Percentiles rank a stretch among this genome's conserved stretches.
These are phyloP conservation scores for Spathaspora hagerdaliae DNA, from an alignment of 805 yeast species.

Conservation along the genomic window DNA sequence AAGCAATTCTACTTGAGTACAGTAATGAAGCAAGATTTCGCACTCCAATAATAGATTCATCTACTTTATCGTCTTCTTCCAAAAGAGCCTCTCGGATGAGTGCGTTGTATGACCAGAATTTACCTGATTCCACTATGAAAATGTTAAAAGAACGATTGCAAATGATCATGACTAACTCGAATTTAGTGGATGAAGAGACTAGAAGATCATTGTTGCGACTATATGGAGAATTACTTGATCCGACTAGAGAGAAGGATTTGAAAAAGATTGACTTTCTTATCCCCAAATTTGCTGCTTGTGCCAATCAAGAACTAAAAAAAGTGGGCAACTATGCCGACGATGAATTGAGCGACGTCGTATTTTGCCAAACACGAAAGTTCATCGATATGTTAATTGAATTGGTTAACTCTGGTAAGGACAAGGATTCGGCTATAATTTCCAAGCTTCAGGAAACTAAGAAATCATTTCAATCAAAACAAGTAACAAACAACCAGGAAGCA, in stretches of 20 bases:
- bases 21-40: conserved; percentile 62
- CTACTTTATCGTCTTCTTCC: not conserved
- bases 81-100: not conserved
- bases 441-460: conserved; percentile 26
- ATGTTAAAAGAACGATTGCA: conserved; percentile 40
- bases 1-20: conserved; percentile 55
- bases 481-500: not conserved
- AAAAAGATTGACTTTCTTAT: conserved; percentile 41
- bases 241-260: conserved; percentile 34
- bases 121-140: conserved; percentile 35
- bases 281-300: conserved; percentile 48
- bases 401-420: conserved; percentile 28
- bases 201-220: conserved; percentile 58
- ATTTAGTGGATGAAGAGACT: conserved; percentile 42
- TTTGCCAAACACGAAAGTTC: conserved; percentile 32
- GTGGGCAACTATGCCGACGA: conserved; percentile 27
- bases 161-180: conserved; percentile 43
- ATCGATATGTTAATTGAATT: conserved; percentile 34
- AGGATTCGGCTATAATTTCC: conserved; percentile 32
- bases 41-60: conserved; percentile 16
- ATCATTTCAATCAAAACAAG: conserved; percentile 28
- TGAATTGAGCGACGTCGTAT: conserved; percentile 30
- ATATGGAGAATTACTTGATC: conserved; percentile 57
- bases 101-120: conserved; percentile 20
- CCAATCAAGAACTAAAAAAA: conserved; percentile 50